Conservation (phyloP, 2,329 filamentous ascomycete genomes). For the Calonectria leucothoes region DNA sequence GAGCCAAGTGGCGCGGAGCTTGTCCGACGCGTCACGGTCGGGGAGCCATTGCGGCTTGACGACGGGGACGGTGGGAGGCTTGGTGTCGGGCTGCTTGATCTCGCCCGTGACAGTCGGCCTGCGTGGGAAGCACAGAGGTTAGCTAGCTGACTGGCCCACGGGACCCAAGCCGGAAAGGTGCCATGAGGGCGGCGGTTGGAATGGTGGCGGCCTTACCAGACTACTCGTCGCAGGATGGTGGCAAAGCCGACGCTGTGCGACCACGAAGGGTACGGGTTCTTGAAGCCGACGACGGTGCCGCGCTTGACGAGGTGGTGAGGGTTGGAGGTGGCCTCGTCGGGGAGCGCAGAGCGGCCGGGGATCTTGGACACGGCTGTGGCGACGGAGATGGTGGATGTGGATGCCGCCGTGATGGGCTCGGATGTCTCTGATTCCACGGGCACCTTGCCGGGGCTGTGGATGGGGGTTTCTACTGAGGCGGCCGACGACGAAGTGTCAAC, state of each 20-base stretch:
- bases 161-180: neutral
- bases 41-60: slow-evolving; percentile 75
- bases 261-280: slow-evolving; percentile 64
- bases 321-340: slow-evolving; percentile 56
- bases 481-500: neutral
- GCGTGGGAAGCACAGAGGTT: neutral
- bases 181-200: neutral
- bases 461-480: neutral
- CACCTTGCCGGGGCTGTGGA: neutral
- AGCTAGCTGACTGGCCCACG: slow-evolving; percentile 11
- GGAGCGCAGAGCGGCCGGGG: slow-evolving; percentile 47
- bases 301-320: slow-evolving; percentile 60
- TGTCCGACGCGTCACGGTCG: slow-evolving; percentile 63
- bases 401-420: slow-evolving; percentile 17
- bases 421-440: slow-evolving; percentile 7
- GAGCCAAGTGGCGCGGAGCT: slow-evolving; percentile 90
- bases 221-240: slow-evolving; percentile 45
- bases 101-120: slow-evolving; percentile 55
- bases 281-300: slow-evolving; percentile 57
- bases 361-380: slow-evolving; percentile 48
- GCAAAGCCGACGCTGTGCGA: slow-evolving; percentile 32
- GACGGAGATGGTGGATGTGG: slow-evolving; percentile 36
- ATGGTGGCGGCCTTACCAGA: slow-evolving; percentile 45
- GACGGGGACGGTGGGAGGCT: slow-evolving; percentile 74
- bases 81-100: slow-evolving; percentile 67